Evolutionary conservation across 73 alveolate genomes (phyloP).

Genomic region (Paramecium sexaurelia): DNA sequence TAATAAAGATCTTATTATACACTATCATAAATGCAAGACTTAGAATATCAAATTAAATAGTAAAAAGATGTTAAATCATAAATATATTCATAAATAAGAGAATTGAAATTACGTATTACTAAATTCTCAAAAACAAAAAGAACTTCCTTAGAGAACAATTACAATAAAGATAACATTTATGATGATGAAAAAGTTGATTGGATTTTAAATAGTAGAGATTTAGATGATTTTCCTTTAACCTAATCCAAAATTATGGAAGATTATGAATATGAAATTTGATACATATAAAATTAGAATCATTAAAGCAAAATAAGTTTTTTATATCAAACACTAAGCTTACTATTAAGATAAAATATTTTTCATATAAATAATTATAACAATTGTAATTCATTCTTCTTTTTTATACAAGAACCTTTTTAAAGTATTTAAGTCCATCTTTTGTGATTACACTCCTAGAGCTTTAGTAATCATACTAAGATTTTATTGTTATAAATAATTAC

Average conservation of each 20-base stretch:
- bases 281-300: too few relatives aligned
- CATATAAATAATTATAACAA: too few relatives aligned
- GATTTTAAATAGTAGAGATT: neutral
- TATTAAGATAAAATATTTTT: neutral
- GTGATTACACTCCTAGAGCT: neutral
- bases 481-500: neutral
- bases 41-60: neutral
- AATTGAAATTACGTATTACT: neutral
- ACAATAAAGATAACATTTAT: neutral
- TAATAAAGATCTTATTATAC: neutral
- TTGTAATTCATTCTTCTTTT: neutral
- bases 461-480: neutral
- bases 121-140: neutral
- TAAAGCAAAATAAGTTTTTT: too few relatives aligned
- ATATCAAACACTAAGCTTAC: neutral
- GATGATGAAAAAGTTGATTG: neutral
- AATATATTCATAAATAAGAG: neutral
- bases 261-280: neutral
- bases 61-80: neutral
- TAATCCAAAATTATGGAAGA: neutral
- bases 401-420: neutral
- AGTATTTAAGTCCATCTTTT: neutral
- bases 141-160: neutral
- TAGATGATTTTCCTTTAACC: neutral
- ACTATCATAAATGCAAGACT: neutral